Evolutionary conservation across 331 rosid genomes (phyloP).

Genomic region (Spiraea crenata): DNA sequence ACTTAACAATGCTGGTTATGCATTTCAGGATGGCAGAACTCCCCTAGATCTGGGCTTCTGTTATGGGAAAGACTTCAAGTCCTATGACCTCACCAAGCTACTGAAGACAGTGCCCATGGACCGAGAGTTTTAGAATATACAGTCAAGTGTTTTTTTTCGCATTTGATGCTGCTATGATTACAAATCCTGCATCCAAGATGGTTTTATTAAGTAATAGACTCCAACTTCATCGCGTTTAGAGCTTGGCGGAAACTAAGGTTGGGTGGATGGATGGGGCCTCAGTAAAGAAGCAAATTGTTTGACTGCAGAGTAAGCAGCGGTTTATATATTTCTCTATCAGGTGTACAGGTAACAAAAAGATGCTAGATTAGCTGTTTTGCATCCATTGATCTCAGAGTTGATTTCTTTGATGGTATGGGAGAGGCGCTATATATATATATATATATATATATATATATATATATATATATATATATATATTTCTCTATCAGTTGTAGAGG

Average conservation of each 20-base stretch:
- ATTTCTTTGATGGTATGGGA: not conserved
- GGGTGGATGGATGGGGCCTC: not conserved
- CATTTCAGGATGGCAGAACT: slow-evolving; percentile 80
- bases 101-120: slow-evolving; percentile 51
- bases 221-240: not conserved
- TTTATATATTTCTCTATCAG: no score
- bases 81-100: slow-evolving; percentile 74
- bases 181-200: not conserved
- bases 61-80: slow-evolving; percentile 87
- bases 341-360: no score
- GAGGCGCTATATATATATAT: no score
- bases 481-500: no score
- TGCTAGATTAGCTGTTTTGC: not conserved
- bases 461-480: no score
- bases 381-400: not conserved
- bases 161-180: not conserved
- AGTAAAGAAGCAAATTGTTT: not conserved
- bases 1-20: not conserved
- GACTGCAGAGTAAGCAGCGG: not conserved
- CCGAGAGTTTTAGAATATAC: slow-evolving; percentile 28
- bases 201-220: not conserved
- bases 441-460: no score
- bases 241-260: not conserved
- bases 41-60: slow-evolving; percentile 73
- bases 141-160: not conserved